Conservation (phyloP, 306 rosid species). For the Vigna reflexopilosa region DNA sequence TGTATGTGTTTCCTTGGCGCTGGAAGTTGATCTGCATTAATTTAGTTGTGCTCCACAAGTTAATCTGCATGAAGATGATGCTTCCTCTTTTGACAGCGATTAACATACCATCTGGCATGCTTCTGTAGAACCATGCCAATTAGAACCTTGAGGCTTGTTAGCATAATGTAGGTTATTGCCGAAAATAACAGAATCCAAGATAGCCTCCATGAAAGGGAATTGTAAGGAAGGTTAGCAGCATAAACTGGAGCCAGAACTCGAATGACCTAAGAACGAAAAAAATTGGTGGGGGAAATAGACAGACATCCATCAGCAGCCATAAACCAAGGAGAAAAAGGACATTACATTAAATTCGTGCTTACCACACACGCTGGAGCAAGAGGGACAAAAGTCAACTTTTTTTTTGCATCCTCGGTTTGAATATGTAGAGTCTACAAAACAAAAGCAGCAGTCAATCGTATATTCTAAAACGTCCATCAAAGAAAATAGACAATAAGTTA, state of each 20-base stretch:
- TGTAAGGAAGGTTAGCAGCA: slow-evolving; percentile 73
- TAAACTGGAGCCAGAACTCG: slow-evolving; percentile 89
- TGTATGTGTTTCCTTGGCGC: not conserved
- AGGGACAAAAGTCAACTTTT: slow-evolving; percentile 81
- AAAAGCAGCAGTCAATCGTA: slow-evolving; percentile 38
- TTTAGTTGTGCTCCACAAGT: not conserved
- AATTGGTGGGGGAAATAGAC: not conserved
- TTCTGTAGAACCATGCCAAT: slow-evolving; percentile 72
- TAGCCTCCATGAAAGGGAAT: slow-evolving; percentile 71
- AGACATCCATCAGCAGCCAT: slow-evolving; percentile 23
- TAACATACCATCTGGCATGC: slow-evolving; percentile 83
- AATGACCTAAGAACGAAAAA: slow-evolving; percentile 61
- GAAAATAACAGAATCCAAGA: slow-evolving; percentile 61
- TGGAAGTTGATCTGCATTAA: not conserved
- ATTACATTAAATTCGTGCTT: slow-evolving; percentile 41
- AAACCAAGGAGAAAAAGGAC: not conserved
- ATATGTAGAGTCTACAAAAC: slow-evolving; percentile 69
- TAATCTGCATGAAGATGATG: slow-evolving; percentile 77
- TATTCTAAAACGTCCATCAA: slow-evolving; percentile 24
- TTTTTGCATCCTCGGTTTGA: slow-evolving; percentile 67
- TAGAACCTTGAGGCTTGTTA: slow-evolving; percentile 86
- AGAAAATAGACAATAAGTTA: slow-evolving; percentile 4
- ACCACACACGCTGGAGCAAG: slow-evolving; percentile 99
- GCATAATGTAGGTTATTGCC: slow-evolving; percentile 75
- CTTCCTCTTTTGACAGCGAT: slow-evolving; percentile 76